Conservation (phyloP, 768 basidiomycete genomes). For the Lentinula boryana region DNA sequence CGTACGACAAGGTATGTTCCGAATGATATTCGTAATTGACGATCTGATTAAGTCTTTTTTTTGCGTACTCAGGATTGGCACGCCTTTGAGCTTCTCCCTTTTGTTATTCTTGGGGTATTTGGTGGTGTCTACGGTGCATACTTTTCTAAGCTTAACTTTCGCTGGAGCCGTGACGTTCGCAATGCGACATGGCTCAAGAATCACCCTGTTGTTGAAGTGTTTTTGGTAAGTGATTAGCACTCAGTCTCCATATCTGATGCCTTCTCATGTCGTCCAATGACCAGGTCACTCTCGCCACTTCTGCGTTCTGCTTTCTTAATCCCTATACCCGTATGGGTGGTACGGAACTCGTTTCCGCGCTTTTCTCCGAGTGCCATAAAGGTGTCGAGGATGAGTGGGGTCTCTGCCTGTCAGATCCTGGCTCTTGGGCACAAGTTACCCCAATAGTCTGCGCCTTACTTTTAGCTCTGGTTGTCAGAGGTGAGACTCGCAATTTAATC, state of each 20-base stretch:
- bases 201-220: slow-evolving; percentile 80
- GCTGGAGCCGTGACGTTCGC: slow-evolving; percentile 81
- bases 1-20: slow-evolving; percentile 66
- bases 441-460: slow-evolving; percentile 59
- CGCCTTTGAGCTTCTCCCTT: slow-evolving; percentile 80
- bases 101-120: slow-evolving; percentile 81
- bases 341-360: slow-evolving; percentile 88
- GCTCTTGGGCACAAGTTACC: slow-evolving; percentile 48
- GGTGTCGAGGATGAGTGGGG: slow-evolving; percentile 51
- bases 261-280: slow-evolving; percentile 4
- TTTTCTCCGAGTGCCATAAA: slow-evolving; percentile 80
- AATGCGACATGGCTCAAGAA: slow-evolving; percentile 73
- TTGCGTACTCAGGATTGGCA: slow-evolving; percentile 72
- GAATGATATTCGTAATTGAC: not conserved
- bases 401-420: slow-evolving; percentile 66
- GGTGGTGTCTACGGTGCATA: slow-evolving; percentile 93
- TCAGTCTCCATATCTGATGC: slow-evolving; percentile 27
- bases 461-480: slow-evolving; percentile 63
- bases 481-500: slow-evolving; percentile 20
- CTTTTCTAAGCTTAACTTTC: slow-evolving; percentile 87
- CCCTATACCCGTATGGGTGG: slow-evolving; percentile 92
- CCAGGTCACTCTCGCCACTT: slow-evolving; percentile 76
- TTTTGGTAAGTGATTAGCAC: slow-evolving; percentile 36
- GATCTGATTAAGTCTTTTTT: not conserved
- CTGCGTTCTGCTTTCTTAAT: slow-evolving; percentile 77